phyloP scores from a whole-genome alignment of 2,329 filamentous ascomycete species.

The Teratosphaeria epicoccoides region DNA sequence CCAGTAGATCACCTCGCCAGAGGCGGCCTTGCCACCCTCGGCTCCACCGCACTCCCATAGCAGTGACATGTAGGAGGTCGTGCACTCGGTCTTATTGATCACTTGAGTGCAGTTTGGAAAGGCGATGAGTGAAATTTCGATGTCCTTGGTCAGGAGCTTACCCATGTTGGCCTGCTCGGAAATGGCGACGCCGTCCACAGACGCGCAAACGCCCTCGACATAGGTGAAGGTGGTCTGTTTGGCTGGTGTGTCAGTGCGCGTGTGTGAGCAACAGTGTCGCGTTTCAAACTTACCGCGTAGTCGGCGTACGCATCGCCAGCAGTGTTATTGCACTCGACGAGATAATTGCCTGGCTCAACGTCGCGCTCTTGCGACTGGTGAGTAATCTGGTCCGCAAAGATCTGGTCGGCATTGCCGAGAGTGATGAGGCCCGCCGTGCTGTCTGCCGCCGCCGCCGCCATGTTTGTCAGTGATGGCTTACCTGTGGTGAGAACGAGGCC shows the following conservation, averaged over 20 bases:
- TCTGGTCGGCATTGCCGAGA: background rate
- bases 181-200: background rate
- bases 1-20: background rate
- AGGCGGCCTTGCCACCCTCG: background rate
- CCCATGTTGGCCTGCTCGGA: background rate
- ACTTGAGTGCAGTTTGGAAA: background rate
- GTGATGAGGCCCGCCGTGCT: too few relatives aligned
- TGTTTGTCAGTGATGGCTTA: background rate
- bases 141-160: background rate
- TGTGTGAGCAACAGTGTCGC: background rate
- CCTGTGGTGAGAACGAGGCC: background rate
- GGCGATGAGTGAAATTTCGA: background rate
- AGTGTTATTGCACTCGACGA: background rate
- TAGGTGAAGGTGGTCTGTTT: background rate
- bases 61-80: background rate
- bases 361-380: background rate
- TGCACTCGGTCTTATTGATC: background rate
- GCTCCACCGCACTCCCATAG: background rate
- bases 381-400: too few relatives aligned
- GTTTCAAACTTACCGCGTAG: background rate
- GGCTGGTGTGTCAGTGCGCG: background rate
- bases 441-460: background rate
- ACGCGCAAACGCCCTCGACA: background rate
- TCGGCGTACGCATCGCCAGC: background rate
- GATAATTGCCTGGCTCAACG: background rate